Base-by-base conservation (phyloP, 345 rosid species). In the Euphorbia pulcherrima region DNA sequence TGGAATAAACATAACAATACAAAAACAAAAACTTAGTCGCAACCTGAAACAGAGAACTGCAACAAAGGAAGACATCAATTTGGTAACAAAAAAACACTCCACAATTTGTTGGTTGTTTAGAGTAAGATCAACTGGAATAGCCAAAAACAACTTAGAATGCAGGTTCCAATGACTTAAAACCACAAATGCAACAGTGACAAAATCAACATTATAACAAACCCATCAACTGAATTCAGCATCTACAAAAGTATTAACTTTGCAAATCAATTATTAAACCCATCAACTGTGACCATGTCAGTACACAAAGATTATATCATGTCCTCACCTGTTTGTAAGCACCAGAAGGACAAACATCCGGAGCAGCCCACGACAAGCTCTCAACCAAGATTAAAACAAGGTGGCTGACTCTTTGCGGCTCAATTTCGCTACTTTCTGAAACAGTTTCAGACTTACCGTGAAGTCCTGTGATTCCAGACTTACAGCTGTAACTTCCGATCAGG, bases 261-360 rank as follows among this genome's bases (percentile, higher is more conserved):
- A 44, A 20, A 53, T 24, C 26, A 52, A 52, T 23, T 18, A 52
- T 4, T 7, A 51, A 52, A n/a, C 24, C 56, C 27, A 6, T n/a
- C 56, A 18, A 54, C 59, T 8, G 26, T 24, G 16, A 51, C 23
- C 8, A 29, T 59, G 41, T 59, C 18, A n/a, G n/a, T 59, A 1
- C 14, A 30, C 18, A n/a, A 33, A 33, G 3, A 33, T 33, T 33
- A 3, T 33, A 33, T 10, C 30, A 11, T 48, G 10, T 52, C 20
- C 23, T 8, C 24, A 62, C 65, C 65, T 20, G 65, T 6, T 62
- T 40, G 65, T 23, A 41, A 37, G 52, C 52, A 40, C 14, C 51
- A 41, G 17, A 37, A 16, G 12, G 47, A 8, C 40, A 35, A 35
- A 60, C 21, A 40, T 23, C 65, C 21, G 33, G 65, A 5, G 28